Conservation (phyloP, 108 stramenopile genomes). For the Stephanodiscus triporus region DNA sequence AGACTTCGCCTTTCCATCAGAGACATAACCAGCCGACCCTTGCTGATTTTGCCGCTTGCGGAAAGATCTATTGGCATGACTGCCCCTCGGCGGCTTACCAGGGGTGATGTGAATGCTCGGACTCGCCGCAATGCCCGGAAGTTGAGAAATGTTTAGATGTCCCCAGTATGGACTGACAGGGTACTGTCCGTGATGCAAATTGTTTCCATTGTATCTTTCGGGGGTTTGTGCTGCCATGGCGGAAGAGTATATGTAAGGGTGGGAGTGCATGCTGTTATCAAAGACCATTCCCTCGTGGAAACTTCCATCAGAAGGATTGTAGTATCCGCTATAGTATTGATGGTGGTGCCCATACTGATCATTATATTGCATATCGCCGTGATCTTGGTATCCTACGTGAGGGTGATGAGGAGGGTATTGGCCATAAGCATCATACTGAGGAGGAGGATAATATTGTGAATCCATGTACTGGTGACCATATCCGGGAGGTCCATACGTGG, state of each 20-base stretch:
- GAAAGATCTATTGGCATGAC: constrained; percentile 16
- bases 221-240: constrained; percentile 33
- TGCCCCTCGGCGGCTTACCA: constrained; percentile 34
- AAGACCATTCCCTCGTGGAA: constrained; percentile 34
- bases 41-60: constrained; percentile 26
- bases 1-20: constrained; percentile 45
- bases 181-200: constrained; percentile 17
- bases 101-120: constrained; percentile 44
- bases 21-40: constrained; percentile 4
- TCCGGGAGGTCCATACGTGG: constrained; percentile 16
- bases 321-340: constrained; percentile 38
- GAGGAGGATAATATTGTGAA: constrained; percentile 22
- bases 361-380: constrained; percentile 22
- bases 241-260: constrained; percentile 19
- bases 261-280: constrained; percentile 31
- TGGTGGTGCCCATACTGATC: constrained; percentile 32
- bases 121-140: constrained; percentile 41
- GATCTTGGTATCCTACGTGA: constrained; percentile 36
- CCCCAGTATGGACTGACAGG: constrained; percentile 45
- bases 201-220: constrained; percentile 19
- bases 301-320: constrained; percentile 29
- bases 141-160: constrained; percentile 51
- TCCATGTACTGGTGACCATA: constrained; percentile 13
- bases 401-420: constrained; percentile 29
- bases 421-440: constrained; percentile 20